These are phyloP conservation scores for Podaxis carcinomalis DNA, from an alignment of 768 basidiomycete genomes.

Conservation along the genomic window DNA sequence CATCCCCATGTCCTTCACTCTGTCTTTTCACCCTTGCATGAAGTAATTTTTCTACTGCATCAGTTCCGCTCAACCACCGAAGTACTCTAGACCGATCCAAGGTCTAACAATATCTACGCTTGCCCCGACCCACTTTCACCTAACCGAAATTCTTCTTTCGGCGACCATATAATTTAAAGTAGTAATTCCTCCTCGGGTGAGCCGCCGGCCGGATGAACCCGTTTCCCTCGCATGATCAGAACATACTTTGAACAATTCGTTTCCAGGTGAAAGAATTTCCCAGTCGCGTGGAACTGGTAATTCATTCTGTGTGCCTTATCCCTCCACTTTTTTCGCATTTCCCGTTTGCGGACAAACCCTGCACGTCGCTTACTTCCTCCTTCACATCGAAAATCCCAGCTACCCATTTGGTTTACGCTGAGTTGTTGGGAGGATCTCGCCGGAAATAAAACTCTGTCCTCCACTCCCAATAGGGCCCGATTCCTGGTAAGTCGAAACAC, in stretches of 20 bases:
- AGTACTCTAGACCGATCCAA: not conserved
- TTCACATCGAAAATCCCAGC: not conserved
- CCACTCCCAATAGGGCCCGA: not conserved
- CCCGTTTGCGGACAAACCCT: not conserved
- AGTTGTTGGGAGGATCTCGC: not conserved
- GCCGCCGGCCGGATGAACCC: not conserved
- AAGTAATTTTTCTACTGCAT: not conserved
- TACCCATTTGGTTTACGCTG: not conserved
- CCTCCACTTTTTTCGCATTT: not conserved
- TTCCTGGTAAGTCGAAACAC: not conserved
- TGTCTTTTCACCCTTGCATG: slow-evolving; percentile 2
- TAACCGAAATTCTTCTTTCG: too few species aligned
- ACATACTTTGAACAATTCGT: not conserved
- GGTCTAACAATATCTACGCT: not conserved
- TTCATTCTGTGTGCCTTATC: not conserved
- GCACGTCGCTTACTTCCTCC: not conserved
- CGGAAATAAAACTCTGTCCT: not conserved
- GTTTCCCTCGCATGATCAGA: not conserved
- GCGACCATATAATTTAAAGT: too few species aligned
- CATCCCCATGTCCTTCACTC: not conserved
- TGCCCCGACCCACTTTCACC: too few species aligned
- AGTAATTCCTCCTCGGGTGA: not conserved
- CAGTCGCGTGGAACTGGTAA: too few species aligned
- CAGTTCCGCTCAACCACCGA: slow-evolving; percentile 4
- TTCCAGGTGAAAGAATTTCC: not conserved